phyloP scores from a whole-genome alignment of 768 basidiomycete species.

The Bullera alba region DNA sequence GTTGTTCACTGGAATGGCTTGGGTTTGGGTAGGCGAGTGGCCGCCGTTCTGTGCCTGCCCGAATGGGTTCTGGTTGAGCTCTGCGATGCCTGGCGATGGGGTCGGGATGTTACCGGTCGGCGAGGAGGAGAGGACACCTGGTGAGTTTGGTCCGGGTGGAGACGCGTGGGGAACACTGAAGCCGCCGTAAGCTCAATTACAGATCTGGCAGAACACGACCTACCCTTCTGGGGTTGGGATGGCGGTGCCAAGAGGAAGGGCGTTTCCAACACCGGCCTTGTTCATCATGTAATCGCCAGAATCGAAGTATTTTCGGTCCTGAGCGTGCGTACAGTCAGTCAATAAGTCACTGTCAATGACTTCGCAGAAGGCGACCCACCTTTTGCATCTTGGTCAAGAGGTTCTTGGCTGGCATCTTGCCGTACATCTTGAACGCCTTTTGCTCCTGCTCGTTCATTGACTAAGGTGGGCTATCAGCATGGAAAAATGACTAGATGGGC shows the following conservation, averaged over 20 bases:
- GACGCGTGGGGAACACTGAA: slow-evolving; percentile 86
- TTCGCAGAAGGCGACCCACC: slow-evolving; percentile 50
- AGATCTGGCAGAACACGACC: slow-evolving; percentile 40
- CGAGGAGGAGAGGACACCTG: slow-evolving; percentile 31
- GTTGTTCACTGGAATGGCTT: background rate
- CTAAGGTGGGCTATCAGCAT: slow-evolving; percentile 48
- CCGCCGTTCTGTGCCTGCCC: slow-evolving; percentile 1
- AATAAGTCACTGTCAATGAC: background rate
- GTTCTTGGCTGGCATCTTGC: slow-evolving; percentile 93
- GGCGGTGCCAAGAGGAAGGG: slow-evolving; percentile 83
- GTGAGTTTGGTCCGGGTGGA: slow-evolving; percentile 52
- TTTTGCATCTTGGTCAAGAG: slow-evolving; percentile 90
- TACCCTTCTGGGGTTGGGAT: slow-evolving; percentile 98
- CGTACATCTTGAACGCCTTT: slow-evolving; percentile 88
- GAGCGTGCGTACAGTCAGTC: background rate
- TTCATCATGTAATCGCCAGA: slow-evolving; percentile 97
- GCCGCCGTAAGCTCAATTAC: background rate
- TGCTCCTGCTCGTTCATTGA: slow-evolving; percentile 81
- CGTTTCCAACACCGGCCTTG: slow-evolving; percentile 83
- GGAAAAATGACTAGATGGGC: slow-evolving; percentile 5
- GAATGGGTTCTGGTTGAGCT: background rate
- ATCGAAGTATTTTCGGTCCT: slow-evolving; percentile 99
- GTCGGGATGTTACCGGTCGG: slow-evolving; percentile 17
- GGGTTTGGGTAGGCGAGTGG: background rate
- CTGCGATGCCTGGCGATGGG: slow-evolving; percentile 1